Conservation (phyloP, 2,329 filamentous ascomycete species). For the Phaeosphaeriaceae sp. region DNA sequence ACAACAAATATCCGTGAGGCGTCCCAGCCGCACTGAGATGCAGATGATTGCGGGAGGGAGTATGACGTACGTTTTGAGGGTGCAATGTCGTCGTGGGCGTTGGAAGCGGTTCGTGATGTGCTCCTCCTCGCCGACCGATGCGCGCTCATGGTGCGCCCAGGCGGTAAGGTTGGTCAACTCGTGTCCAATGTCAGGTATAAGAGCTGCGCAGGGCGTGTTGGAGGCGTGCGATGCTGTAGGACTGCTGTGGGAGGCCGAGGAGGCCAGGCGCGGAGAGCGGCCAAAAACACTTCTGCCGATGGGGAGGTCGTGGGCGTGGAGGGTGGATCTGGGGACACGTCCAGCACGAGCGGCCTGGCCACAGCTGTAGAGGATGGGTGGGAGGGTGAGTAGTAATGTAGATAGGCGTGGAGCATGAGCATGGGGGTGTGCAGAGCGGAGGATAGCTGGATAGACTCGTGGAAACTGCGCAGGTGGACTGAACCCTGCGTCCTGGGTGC, state of each 20-base stretch:
- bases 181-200: slow-evolving; percentile 27
- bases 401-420: slow-evolving; percentile 24
- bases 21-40: not conserved
- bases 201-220: slow-evolving; percentile 8
- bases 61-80: slow-evolving; percentile 30
- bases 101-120: slow-evolving; percentile 43
- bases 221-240: slow-evolving; percentile 23
- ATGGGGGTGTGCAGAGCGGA: slow-evolving; percentile 12
- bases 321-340: slow-evolving; percentile 18
- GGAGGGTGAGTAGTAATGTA: slow-evolving; percentile 11
- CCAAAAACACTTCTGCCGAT: slow-evolving; percentile 33
- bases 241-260: slow-evolving; percentile 16
- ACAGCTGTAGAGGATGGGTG: slow-evolving; percentile 8
- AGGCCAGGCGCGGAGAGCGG: slow-evolving; percentile 30
- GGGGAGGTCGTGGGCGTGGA: slow-evolving; percentile 32
- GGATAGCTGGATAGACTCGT: slow-evolving; percentile 16
- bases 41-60: not conserved
- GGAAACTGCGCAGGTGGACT: slow-evolving; percentile 24
- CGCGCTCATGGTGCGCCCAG: slow-evolving; percentile 51
- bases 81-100: slow-evolving; percentile 25
- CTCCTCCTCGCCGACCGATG: slow-evolving; percentile 44
- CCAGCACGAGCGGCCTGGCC: slow-evolving; percentile 12
- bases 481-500: slow-evolving; percentile 20
- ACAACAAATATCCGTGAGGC: not conserved
- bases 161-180: slow-evolving; percentile 34